Evolutionary conservation across 1,284 basidiomycete genomes (phyloP).

Genomic region (Apiotrichum gracile): DNA sequence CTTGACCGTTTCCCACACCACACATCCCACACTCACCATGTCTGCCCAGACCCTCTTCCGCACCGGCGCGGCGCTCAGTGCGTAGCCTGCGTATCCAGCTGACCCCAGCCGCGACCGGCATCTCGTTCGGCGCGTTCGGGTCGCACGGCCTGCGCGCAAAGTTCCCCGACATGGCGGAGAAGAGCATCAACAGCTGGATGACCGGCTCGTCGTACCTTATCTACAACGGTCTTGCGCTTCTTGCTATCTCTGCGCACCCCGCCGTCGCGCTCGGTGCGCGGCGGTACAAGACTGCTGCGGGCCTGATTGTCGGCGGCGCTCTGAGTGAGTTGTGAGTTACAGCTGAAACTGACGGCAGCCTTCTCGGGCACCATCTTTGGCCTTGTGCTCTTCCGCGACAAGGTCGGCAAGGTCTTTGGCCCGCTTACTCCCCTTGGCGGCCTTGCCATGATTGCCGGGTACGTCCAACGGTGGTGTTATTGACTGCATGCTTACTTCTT

Average conservation of each 20-base stretch:
- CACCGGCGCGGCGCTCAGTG: slow-evolving; percentile 36
- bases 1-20: not conserved
- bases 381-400: slow-evolving; percentile 57
- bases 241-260: slow-evolving; percentile 66
- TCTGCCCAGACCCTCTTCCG: slow-evolving; percentile 19
- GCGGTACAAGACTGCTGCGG: slow-evolving; percentile 61
- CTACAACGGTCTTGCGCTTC: slow-evolving; percentile 68
- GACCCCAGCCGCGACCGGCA: slow-evolving; percentile 41
- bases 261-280: slow-evolving; percentile 51
- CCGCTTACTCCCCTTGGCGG: slow-evolving; percentile 73
- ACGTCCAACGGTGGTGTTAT: slow-evolving; percentile 30
- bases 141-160: slow-evolving; percentile 40
- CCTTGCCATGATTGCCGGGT: slow-evolving; percentile 70
- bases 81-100: slow-evolving; percentile 3
- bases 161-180: slow-evolving; percentile 39
- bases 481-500: not conserved
- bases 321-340: slow-evolving; percentile 19
- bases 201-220: slow-evolving; percentile 49
- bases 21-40: slow-evolving; percentile 5
- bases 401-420: slow-evolving; percentile 59
- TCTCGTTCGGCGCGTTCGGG: slow-evolving; percentile 45
- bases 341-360: slow-evolving; percentile 35
- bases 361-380: slow-evolving; percentile 69
- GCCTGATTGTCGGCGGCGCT: slow-evolving; percentile 61
- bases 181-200: slow-evolving; percentile 32